Evolutionary conservation across 202 grass and related monocot species (phyloP).

Genomic region (Carex arenaria): DNA sequence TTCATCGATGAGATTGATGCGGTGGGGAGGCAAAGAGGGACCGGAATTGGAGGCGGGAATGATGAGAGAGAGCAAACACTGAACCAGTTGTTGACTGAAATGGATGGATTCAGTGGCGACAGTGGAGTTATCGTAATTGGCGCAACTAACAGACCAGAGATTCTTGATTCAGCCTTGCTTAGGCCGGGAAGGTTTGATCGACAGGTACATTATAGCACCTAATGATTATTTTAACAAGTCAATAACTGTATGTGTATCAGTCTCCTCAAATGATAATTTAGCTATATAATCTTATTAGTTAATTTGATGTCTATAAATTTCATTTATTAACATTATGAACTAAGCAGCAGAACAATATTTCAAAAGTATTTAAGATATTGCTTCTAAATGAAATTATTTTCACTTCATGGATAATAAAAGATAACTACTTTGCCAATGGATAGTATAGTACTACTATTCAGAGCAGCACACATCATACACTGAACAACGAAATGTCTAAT

Average conservation of each 20-base stretch:
- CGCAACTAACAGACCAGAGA: slow-evolving; percentile 60
- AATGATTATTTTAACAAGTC: background rate
- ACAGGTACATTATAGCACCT: slow-evolving; percentile 3
- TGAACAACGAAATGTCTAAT: background rate
- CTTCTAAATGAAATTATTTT: too few species aligned
- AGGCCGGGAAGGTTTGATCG: slow-evolving; percentile 61
- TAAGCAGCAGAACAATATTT: too few species aligned
- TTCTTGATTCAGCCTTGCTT: slow-evolving; percentile 71
- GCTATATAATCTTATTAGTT: background rate
- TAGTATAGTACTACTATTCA: background rate
- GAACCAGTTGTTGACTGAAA: slow-evolving; percentile 82
- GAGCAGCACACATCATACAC: background rate
- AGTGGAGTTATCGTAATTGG: slow-evolving; percentile 65
- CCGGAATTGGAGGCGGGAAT: slow-evolving; percentile 63
- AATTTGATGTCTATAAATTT: background rate
- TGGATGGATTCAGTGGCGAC: slow-evolving; percentile 69
- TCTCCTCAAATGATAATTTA: background rate
- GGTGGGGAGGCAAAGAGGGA: slow-evolving; percentile 56
- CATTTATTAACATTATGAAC: too few species aligned
- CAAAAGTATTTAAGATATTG: too few species aligned
- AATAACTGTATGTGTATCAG: background rate
- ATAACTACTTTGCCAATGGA: too few species aligned
- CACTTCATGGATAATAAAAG: too few species aligned
- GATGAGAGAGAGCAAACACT: slow-evolving; percentile 86
- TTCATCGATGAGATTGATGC: slow-evolving; percentile 86